Evolutionary conservation across 2,329 filamentous ascomycete genomes (phyloP), one percentile per base, ranked within the genome.

Genomic region (Trichoderma koningiopsis): DNA sequence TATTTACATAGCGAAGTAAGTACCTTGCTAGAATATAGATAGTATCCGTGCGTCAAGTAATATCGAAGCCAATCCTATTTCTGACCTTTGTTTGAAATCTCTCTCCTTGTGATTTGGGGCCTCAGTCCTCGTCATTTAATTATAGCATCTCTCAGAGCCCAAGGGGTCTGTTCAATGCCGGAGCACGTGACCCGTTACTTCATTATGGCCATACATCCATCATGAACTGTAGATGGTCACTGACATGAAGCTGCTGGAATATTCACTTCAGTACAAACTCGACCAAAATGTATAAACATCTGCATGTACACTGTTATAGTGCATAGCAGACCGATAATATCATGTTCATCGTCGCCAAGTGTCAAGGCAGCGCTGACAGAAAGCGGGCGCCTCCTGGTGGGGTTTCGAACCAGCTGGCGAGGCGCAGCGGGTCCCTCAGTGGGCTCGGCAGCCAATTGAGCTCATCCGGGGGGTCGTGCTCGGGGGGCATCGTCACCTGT

Each of bases 381-480:
- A 52, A 59, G 29, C 53, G 55, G 53, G 40, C 29, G 40, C 37
- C 37, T 43, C 37, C 37, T 31, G 55, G 64, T 33, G 64, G 52
- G 55, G 43, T 55, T 27, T 19, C 27, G 37, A 67, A 63, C 24
- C 52, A 57, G 62, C 47, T 67, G 68, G 63, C 49, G 68, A 68
- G 68, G 68, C 68, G 68, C 68, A 70, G 68, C 63, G 68, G 56
- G 57, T 27, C 56, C 60, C 67, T 35, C 57, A 66, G 68, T 52
- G 47, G 47, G 43, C 29, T 31, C 47, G 61, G 68, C 43, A 53
- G 31, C 56, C 37, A 40, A 49, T 49, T 49, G 52, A 63, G 68
- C 55, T 60, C 56, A 43, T 62, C 24, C 24, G 59, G 40, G 58
- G 58, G 40, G 40, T 29, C 35, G n/a, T 60, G 16, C 57, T 60